Evolutionary conservation across 2,329 filamentous ascomycete genomes (phyloP).

Genomic region (Clonostachys solani): DNA sequence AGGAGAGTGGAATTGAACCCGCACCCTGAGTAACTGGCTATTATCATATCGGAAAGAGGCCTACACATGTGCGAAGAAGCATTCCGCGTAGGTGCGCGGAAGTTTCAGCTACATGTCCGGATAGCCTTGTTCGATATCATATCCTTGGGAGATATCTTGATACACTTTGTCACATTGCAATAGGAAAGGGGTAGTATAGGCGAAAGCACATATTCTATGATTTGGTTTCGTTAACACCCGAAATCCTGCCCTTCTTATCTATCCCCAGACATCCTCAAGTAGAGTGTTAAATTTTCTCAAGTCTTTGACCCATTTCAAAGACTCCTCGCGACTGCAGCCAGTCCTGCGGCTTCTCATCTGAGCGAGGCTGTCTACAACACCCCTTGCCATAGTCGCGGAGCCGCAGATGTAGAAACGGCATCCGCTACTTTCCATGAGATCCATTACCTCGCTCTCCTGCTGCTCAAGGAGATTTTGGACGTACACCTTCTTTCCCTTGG

Average conservation of each 20-base stretch:
- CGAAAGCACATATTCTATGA: too few species aligned
- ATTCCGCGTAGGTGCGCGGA: too few species aligned
- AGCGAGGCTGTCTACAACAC: constrained; percentile 46
- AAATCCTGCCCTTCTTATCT: background rate
- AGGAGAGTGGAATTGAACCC: too few species aligned
- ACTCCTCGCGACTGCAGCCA: background rate
- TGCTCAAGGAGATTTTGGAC: constrained; percentile 92
- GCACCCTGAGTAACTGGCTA: too few species aligned
- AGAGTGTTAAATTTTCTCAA: background rate
- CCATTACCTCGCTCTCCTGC: constrained; percentile 76
- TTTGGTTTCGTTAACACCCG: too few species aligned
- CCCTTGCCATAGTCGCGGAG: constrained; percentile 93
- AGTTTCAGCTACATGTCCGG: too few species aligned
- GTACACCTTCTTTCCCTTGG: constrained; percentile 76
- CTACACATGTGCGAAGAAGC: too few species aligned
- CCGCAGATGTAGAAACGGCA: constrained; percentile 96
- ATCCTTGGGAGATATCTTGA: too few species aligned
- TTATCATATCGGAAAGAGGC: too few species aligned
- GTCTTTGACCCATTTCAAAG: background rate
- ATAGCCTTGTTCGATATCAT: too few species aligned
- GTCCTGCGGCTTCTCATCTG: background rate
- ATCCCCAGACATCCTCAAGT: background rate
- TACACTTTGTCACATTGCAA: too few species aligned
- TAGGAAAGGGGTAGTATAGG: too few species aligned
- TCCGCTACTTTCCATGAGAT: constrained; percentile 78